Evolutionary conservation across 768 basidiomycete species (phyloP), one percentile per base, ranked within the genome.

Genomic region (Naematelia encephala): DNA sequence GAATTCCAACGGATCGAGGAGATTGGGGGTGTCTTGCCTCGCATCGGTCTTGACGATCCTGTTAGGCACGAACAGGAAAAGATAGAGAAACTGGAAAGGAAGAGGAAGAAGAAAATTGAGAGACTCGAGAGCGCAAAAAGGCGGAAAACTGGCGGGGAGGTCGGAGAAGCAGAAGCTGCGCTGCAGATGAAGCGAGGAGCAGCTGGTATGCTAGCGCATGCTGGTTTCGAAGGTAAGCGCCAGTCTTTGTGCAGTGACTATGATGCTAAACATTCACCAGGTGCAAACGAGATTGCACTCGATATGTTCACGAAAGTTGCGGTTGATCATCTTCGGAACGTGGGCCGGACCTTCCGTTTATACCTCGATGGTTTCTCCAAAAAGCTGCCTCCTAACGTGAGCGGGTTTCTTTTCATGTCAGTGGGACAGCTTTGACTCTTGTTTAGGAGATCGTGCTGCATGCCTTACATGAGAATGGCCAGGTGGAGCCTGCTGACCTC

Each of bases 391-490:
- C 73, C 90, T 0, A 91, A 96, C 84, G 92, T 93, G 56, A 51
- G 65, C 23, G n/a, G n/a, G n/a, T n/a, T n/a, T n/a, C n/a, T n/a
- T 3, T 46, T 42, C 27, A 28, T 28, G 44, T 49, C 3, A 10
- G 19, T 8, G 34, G n/a, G 34, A 43, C 4, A 42, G 11, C 11
- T 13, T 34, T 30, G 4, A 23, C 22, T 42, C 30, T 12, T 54
- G 11, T 44, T n/a, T 59, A 94, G 91, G 91, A 94, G 85, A 93
- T 96, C 29, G 86, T 94, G 34, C 82, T 92, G 1, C 91, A 94
- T 74, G 88, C 90, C 0, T 79, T 97, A 16, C 90, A 92, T 64
- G 91, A 96, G 78, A 89, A 88, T 60, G 93, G 93, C 3, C 85
- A 84, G 5, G 84, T 89, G 0, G 83, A 85, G 56, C 79, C 91